Base-by-base conservation (phyloP, 1,284 basidiomycete genomes). In the Pulchroboletus neoregius region DNA sequence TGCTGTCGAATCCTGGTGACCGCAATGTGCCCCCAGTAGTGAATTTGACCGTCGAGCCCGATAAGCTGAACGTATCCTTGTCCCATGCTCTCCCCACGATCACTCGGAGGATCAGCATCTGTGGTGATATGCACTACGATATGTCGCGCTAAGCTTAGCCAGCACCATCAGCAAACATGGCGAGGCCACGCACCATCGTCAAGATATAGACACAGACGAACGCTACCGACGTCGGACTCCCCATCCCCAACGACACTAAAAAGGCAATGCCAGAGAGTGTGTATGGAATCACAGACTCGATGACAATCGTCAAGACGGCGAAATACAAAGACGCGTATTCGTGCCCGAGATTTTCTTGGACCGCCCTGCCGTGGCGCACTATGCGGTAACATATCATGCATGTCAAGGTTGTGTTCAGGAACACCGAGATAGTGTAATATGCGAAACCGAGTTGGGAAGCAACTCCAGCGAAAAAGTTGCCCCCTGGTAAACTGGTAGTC, bases 81-180 rank as follows among this genome's bases (percentile, higher is more conserved):
- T 42, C 28, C 55, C 50, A 49, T 22, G 51, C 55, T n/a, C 39
- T 55, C 27, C 56, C 48, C 15, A 15, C 10, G 31, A 57, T 39
- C 9, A 62, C 52, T 11, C 55, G 47, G 12, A 64, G 46, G 36
- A 65, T 62, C 24, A 67, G 24, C 38, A 63, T 46, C 32, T 66
- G 64, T 0, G 60, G 64, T 13, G 60, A 66, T 48, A 66, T 58
- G 22, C 58, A 62, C 60, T 66, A 23, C 2, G 5, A 22, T 6
- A 28, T 6, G 15, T 15, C 11, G 6, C 8, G 18, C 15, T 32
- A 16, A 36, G 34, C 6, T 12, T 1, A 34, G 15, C 23, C 5
- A 13, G 11, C 11, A 9, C 6, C 3, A 16, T n/a, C 3, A n/a
- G n/a, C n/a, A n/a, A n/a, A n/a, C n/a, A n/a, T 4, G 12, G 20